Evolutionary conservation across 352 stramenopile species (phyloP), one percentile per base, ranked within the genome.

Genomic region (Phytophthora lateralis): DNA sequence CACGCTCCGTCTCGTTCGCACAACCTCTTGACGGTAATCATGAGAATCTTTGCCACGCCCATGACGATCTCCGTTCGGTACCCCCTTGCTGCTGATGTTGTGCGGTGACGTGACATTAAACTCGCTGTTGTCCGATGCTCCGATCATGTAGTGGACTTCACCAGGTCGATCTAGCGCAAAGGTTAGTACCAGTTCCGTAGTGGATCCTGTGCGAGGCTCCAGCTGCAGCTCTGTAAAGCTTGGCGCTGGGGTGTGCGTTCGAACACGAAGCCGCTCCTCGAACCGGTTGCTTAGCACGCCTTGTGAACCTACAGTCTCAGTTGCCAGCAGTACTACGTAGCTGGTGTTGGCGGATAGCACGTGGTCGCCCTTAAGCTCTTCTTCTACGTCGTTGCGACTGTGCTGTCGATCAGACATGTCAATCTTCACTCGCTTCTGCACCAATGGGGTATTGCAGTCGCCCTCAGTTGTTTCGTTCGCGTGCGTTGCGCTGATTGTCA

Each of bases 141-240:
- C 83, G 0, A 82, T 51, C 69, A 95, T 82, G 60, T 80, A 95
- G 55, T 95, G 86, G 4, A 92, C 74, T 70, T 92, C 76, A 11
- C 86, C 80, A 0, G 80, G 78, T 21, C 71, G 65, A 29, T 84
- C 74, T 17, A 95, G 65, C 26, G 75, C 68, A 39, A 89, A 81
- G 6, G 67, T 53, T 8, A 95, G 59, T 15, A 90, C 6, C 6
- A 92, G 47, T 45, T 95, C 86, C 0, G 84, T 95, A 46, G 86
- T 95, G 2, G 86, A 92, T 26, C 82, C 86, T 15, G 75, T 76
- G 5, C 85, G 83, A 1, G 84, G 86, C 5, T 71, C 46, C 10
- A 91, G 45, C 6, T 47, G 39, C 2, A 92, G 18, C 18, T 73
- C 57, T 1, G 62, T 73, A 50, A 95, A 89, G 5, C 14, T 69